phyloP scores from a whole-genome alignment of 805 yeast genomes.

The Wickerhamiella galacta region DNA sequence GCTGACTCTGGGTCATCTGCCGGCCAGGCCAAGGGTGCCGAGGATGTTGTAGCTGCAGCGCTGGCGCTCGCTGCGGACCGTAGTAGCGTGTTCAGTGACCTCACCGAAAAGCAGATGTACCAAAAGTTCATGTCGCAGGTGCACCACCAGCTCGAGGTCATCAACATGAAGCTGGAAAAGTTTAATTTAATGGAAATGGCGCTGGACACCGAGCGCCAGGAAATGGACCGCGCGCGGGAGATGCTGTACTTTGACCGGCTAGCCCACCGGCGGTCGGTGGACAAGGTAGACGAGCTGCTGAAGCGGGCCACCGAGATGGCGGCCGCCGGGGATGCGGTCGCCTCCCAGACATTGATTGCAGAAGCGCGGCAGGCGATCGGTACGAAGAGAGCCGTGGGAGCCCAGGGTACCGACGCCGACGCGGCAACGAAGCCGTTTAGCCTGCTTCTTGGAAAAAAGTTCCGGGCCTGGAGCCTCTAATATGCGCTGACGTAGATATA shows the following conservation, averaged over 20 bases:
- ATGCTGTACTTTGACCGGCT: slow-evolving; percentile 51
- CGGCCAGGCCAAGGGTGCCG: slow-evolving; percentile 3
- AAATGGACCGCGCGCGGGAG: slow-evolving; percentile 26
- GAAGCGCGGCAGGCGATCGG: slow-evolving; percentile 8
- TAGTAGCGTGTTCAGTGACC: slow-evolving; percentile 13
- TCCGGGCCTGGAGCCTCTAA: slow-evolving; percentile 4
- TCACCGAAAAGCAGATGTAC: slow-evolving; percentile 29
- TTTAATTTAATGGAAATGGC: slow-evolving; percentile 48
- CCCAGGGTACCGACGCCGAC: neutral
- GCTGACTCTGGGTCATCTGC: slow-evolving; percentile 7
- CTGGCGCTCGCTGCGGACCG: slow-evolving; percentile 42
- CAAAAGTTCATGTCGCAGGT: slow-evolving; percentile 45
- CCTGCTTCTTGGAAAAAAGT: slow-evolving; percentile 4
- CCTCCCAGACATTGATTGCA: slow-evolving; percentile 15
- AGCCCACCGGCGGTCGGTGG: slow-evolving; percentile 42
- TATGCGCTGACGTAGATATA: neutral
- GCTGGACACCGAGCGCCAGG: slow-evolving; percentile 28
- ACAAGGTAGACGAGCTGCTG: slow-evolving; percentile 36
- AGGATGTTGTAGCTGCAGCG: slow-evolving; percentile 33
- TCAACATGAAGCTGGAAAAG: slow-evolving; percentile 56
- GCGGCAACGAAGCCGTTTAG: slow-evolving; percentile 5
- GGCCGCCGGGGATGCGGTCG: slow-evolving; percentile 10
- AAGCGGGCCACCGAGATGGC: slow-evolving; percentile 28
- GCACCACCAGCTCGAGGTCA: slow-evolving; percentile 53
- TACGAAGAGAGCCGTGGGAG: neutral